phyloP scores from a whole-genome alignment of 106 monocot species.

The Triglochin maritima region DNA sequence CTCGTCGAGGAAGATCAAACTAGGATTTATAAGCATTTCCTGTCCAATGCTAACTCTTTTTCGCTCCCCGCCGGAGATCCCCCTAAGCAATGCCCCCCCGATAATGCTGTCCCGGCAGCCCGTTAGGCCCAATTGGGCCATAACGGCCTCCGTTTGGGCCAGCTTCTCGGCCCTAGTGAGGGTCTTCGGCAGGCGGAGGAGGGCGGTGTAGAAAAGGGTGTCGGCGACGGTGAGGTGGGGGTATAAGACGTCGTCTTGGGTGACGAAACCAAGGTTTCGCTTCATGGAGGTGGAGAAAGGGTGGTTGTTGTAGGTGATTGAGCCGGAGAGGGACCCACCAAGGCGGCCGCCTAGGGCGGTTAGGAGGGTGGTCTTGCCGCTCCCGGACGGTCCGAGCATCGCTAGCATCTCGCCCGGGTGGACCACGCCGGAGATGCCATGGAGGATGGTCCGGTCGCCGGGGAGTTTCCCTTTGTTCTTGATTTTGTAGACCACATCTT shows the following conservation, averaged over 20 bases:
- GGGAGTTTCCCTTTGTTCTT: constrained; percentile 10
- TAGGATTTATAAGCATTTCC: constrained; percentile 23
- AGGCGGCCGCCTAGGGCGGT: constrained; percentile 46
- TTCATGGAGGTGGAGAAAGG: constrained; percentile 30
- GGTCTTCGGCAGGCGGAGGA: constrained; percentile 12
- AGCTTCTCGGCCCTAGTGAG: constrained; percentile 13
- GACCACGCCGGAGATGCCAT: constrained; percentile 38
- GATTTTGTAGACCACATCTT: constrained; percentile 65
- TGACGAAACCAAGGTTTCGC: constrained; percentile 40
- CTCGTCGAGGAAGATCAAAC: constrained; percentile 21
- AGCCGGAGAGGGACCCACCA: constrained; percentile 26
- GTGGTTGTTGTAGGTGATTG: constrained; percentile 41
- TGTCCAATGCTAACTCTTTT: constrained; percentile 29
- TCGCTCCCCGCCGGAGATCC: constrained; percentile 22
- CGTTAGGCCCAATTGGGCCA: constrained; percentile 11
- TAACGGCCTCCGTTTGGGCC: constrained; percentile 6
- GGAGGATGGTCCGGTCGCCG: constrained; percentile 36
- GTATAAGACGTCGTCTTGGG: constrained; percentile 62
- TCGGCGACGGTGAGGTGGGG: constrained; percentile 49
- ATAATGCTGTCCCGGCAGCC: constrained; percentile 14
- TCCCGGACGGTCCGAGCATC: constrained; percentile 66
- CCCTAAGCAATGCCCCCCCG: constrained; percentile 8
- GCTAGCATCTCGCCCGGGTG: constrained; percentile 59
- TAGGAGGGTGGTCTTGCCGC: constrained; percentile 71
- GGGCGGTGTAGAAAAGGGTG: constrained; percentile 37